Base-by-base conservation (phyloP, 139 green algal genomes). In the Nannochloris sp. region DNA sequence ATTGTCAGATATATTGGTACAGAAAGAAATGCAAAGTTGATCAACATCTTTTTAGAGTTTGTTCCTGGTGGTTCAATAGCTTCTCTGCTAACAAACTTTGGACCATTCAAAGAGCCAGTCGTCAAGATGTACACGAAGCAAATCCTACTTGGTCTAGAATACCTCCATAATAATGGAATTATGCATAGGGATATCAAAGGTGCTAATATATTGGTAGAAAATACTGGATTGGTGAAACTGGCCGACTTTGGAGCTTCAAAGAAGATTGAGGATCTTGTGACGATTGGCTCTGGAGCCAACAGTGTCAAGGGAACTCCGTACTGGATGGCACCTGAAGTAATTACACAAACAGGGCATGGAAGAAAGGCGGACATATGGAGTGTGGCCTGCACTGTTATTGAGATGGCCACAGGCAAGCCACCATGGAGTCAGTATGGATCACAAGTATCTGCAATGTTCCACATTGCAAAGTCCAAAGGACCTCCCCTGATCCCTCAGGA, bases 261-360 rank as follows among this genome's bases (percentile, higher is more conserved):
- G 66, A 85, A 89, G 76, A 90, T 97, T 40, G 90, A 92, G 77
- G 76, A 92, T 67, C 77, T 97, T 31, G 91, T 89, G 29, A 96
- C 85, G 9, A 70, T 93, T 26, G 86, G 74, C 5, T 84, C 79
- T 13, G 87, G 88, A 25, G 82, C 68, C 68, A 91, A 92, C 59
- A 90, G 79, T 43, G 89, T 97, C 48, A 89, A 89, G 53, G 93
- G 93, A 53, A 97, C 93, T 4, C 86, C 90, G 9, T 95, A 95
- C 81, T 98, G 92, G 92, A 98, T 98, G 93, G 93, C 93, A 0
- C 93, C 93, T 10, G 93, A 98, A 79, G 87, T 97, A 8, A 97
- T 98, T 81, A 95, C 86, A 67, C 60, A 80, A 62, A 67, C 72
- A 1, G 81, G 87, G 23, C 82, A 92, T 49, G 86, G 85, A 14